Evolutionary conservation across 257 asterid genomes (phyloP), one percentile per base, ranked within the genome.

Genomic region (Capsicum rhomboideum): DNA sequence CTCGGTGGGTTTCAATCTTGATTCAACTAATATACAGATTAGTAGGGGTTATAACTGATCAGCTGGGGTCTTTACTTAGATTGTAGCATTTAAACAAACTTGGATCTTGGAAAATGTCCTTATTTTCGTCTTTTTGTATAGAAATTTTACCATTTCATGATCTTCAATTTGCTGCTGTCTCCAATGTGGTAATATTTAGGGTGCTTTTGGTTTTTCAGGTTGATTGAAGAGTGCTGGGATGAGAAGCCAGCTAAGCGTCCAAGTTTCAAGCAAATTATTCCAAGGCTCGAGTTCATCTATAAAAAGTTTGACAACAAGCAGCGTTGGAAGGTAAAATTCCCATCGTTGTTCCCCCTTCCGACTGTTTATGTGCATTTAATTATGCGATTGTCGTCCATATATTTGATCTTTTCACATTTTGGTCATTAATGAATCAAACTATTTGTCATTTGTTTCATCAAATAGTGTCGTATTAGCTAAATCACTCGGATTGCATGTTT

Each of bases 201-300:
- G 46, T 10, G 40, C 16, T 2, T 46, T n/a, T n/a, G 78, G 77
- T 71, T 82, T 54, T 85, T 88, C 90, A 96, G 99, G 86, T 86
- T 96, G 93, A 94, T 96, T 56, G 93, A 93, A 87, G 97, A 91
- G 75, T 96, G 99, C 85, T 96, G 98, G 99, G 86, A 85, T 20
- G 97, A 92, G 66, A 87, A 87, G 58, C 93, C 98, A 77, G 86
- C 93, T 54, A 61, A 88, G 13, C 90, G 99, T 72, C 99, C 99
- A 10, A 91, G 97, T 18, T 96, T 96, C 78, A 92, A 92, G 94
- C 89, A 93, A 84, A 94, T 96, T 54, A 96, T 96, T 84, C 98
- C 98, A 6, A 91, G 91, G 61, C 88, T 96, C 69, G 98, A 90
- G 85, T 86, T 89, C 85, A 93, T 92, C 69, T 90, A 86, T 86